Conservation (phyloP, 2,329 filamentous ascomycete genomes). For the Claviceps humidiphila region DNA sequence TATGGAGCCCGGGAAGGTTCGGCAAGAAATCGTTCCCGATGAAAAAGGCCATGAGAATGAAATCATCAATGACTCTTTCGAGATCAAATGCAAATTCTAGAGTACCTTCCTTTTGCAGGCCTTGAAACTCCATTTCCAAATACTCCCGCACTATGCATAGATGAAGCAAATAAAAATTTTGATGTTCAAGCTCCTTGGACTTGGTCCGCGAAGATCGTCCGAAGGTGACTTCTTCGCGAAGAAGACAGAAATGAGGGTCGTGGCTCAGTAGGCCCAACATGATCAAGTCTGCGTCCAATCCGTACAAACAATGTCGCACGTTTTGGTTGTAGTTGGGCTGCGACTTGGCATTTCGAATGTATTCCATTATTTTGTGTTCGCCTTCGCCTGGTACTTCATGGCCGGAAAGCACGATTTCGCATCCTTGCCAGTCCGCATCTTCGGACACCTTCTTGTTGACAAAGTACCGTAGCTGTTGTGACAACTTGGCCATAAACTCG, state of each 20-base stretch:
- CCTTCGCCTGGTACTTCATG: constrained; percentile 97
- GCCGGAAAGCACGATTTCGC: constrained; percentile 89
- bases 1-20: constrained; percentile 89
- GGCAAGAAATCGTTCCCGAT: constrained; percentile 98
- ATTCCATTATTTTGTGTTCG: constrained; percentile 99
- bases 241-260: constrained; percentile 93
- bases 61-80: constrained; percentile 95
- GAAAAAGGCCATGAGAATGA: constrained; percentile 99
- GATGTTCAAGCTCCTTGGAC: constrained; percentile 92
- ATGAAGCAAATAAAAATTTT: constrained; percentile 97
- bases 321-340: constrained; percentile 89
- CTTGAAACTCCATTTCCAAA: constrained; percentile 90
- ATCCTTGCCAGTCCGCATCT: constrained; percentile 93
- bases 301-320: constrained; percentile 91
- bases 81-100: constrained; percentile 77
- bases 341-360: constrained; percentile 93
- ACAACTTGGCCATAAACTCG: constrained; percentile 94
- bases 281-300: constrained; percentile 92
- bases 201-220: constrained; percentile 77
- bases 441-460: constrained; percentile 98
- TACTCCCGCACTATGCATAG: constrained; percentile 97
- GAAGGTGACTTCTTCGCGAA: constrained; percentile 96
- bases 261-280: constrained; percentile 96
- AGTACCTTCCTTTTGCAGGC: constrained; percentile 60
- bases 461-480: constrained; percentile 91